Evolutionary conservation across 2,329 filamentous ascomycete genomes (phyloP).

Genomic region (Botrytis porri): DNA sequence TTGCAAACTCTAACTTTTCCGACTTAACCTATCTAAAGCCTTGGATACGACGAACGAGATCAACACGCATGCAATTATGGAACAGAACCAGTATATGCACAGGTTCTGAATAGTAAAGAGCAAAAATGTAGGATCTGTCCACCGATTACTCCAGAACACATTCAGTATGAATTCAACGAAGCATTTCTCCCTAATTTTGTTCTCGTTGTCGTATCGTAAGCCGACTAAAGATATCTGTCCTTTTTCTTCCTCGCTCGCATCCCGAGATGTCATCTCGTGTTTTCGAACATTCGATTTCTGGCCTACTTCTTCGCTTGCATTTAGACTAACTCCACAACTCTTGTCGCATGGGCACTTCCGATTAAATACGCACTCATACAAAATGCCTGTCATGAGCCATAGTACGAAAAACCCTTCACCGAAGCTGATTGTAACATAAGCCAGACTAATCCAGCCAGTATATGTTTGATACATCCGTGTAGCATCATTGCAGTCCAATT

Average conservation of each 20-base stretch:
- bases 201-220: background rate
- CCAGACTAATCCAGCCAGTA: background rate
- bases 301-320: background rate
- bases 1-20: background rate
- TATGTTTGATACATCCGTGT: background rate
- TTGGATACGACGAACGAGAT: background rate
- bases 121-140: background rate
- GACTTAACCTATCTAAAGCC: background rate
- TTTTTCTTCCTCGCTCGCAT: background rate
- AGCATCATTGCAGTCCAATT: background rate
- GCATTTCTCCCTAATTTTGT: background rate
- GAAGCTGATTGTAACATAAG: background rate
- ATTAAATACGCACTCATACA: background rate
- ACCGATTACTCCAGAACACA: background rate
- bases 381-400: background rate
- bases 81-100: background rate
- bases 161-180: background rate
- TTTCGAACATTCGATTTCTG: background rate
- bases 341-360: background rate
- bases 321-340: background rate
- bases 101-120: background rate
- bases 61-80: background rate
- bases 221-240: background rate
- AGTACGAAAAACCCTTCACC: background rate
- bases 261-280: background rate